Conservation (phyloP, 2,329 filamentous ascomycete genomes). For the Fonsecaea monophora region DNA sequence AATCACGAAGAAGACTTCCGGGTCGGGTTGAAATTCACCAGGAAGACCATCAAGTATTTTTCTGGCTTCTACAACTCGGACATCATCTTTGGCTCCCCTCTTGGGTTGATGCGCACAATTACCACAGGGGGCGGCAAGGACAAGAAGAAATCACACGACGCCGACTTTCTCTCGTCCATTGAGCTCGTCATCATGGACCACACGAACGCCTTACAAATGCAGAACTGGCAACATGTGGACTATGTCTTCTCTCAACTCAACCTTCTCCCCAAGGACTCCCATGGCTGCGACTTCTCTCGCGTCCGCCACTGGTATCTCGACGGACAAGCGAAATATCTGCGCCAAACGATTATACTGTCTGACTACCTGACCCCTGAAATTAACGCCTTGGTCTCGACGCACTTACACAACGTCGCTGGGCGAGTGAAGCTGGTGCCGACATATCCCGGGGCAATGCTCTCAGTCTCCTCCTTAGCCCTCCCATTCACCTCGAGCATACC, state of each 20-base stretch:
- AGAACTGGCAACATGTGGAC: conserved; percentile 97
- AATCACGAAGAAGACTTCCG: conserved; percentile 98
- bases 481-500: conserved; percentile 62
- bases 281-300: conserved; percentile 91
- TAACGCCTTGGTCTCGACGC: conserved; percentile 75
- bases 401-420: conserved; percentile 82
- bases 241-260: conserved; percentile 93
- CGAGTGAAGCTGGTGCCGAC: conserved; percentile 74
- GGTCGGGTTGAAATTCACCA: conserved; percentile 93
- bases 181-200: conserved; percentile 91
- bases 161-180: conserved; percentile 88
- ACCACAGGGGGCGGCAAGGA: conserved; percentile 63
- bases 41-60: conserved; percentile 95
- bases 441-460: conserved; percentile 75
- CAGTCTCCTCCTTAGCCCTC: conserved; percentile 59
- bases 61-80: conserved; percentile 96
- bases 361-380: conserved; percentile 89
- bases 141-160: conserved; percentile 71
- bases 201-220: conserved; percentile 91
- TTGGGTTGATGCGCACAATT: conserved; percentile 89
- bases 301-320: conserved; percentile 94
- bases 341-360: conserved; percentile 83
- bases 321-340: conserved; percentile 76
- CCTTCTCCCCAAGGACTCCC: conserved; percentile 82
- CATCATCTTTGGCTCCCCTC: conserved; percentile 87